Evolutionary conservation across 176 grass and related monocot genomes (phyloP), one percentile per base, ranked within the genome.

Genomic region (Oropetium thomaeum): DNA sequence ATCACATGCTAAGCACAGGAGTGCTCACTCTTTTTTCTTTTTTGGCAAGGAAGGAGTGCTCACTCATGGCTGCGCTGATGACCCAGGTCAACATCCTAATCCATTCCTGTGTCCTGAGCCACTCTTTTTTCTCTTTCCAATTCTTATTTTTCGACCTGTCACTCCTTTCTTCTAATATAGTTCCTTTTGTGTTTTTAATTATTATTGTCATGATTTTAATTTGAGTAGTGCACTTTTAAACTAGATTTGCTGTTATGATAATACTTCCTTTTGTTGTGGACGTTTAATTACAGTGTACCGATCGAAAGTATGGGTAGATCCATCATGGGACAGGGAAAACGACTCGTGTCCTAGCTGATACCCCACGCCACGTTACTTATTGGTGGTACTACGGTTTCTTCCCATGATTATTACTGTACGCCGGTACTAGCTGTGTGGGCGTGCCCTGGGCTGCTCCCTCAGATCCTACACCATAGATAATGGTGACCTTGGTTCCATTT

Each of bases 11-110:
- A 2, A 2, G 20, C 22, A 19, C 67, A 13, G 17, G 7, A 23
- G 3, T 12, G 49, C 45, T 53, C n/a, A n/a, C n/a, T n/a, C n/a
- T n/a, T n/a, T n/a, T n/a, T n/a, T n/a, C n/a, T n/a, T n/a, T n/a
- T n/a, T n/a, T n/a, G n/a, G n/a, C n/a, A n/a, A n/a, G n/a, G n/a
- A n/a, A n/a, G n/a, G n/a, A n/a, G n/a, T n/a, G n/a, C n/a, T n/a
- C n/a, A n/a, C n/a, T n/a, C n/a, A n/a, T n/a, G n/a, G 30, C 39
- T 32, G 53, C 42, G 37, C 51, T 25, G 32, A 9, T 51, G 49
- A 40, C 71, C 41, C 34, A 35, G 44, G 43, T 70, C 84, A 81
- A 62, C 70, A 81, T 63, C 69, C 84, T 81, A 26, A 81, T 44
- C 63, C 54, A 11, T 8, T 54, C n/a, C 8, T 45, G 40, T 6